These are phyloP conservation scores for Teratosphaeria epicoccoides DNA, from an alignment of 2,329 filamentous ascomycete species.

Conservation along the genomic window DNA sequence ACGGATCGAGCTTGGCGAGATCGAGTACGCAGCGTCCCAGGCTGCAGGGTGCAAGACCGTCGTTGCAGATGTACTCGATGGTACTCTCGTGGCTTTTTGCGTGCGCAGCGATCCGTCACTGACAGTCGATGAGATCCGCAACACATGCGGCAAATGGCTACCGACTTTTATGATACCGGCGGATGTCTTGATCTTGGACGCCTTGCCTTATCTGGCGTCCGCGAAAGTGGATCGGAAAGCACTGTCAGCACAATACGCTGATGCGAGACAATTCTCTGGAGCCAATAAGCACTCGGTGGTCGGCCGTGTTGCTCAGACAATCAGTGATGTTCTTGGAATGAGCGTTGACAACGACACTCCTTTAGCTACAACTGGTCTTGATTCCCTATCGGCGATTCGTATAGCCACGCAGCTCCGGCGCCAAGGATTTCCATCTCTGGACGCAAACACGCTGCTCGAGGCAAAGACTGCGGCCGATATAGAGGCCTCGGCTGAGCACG, in stretches of 20 bases:
- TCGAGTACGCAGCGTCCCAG: constrained; percentile 59
- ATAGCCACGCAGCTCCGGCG: constrained; percentile 55
- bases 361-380: constrained; percentile 41
- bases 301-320: background rate
- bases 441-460: constrained; percentile 52
- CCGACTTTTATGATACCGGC: constrained; percentile 74
- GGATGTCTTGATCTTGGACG: constrained; percentile 53
- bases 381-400: constrained; percentile 54
- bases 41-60: constrained; percentile 53
- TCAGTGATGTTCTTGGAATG: background rate
- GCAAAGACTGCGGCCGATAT: constrained; percentile 36
- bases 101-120: constrained; percentile 34
- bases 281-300: background rate
- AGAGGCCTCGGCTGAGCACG: background rate
- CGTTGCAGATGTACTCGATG: constrained; percentile 55
- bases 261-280: constrained; percentile 12
- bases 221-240: constrained; percentile 69
- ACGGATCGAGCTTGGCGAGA: constrained; percentile 47
- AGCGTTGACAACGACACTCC: background rate
- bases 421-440: constrained; percentile 41
- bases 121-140: constrained; percentile 38
- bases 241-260: constrained; percentile 47
- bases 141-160: constrained; percentile 62
- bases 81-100: constrained; percentile 65
- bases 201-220: constrained; percentile 66